Base-by-base conservation (phyloP, 2,329 filamentous ascomycete genomes). In the Xylaria sp. region DNA sequence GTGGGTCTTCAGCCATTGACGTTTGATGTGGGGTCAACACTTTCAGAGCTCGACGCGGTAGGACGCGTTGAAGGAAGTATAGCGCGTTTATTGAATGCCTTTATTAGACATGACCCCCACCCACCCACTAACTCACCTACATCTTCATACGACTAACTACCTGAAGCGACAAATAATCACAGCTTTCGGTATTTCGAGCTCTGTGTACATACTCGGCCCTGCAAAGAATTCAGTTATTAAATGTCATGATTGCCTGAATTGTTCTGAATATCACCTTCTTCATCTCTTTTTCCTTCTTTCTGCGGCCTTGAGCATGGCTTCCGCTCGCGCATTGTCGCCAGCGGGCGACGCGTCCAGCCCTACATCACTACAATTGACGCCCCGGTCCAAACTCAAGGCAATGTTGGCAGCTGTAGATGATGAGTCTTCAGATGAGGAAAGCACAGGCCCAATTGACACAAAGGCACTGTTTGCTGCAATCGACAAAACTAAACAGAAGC, bases 331-430 rank as follows among this genome's bases (percentile, higher is more conserved):
- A 62, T 79, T 83, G n/a, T 85, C 85, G 52, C 83, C 83, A 49
- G 78, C 78, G 31, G 82, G 79, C 62, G 78, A 80, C 73, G 81
- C 78, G 69, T 82, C 81, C 57, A 80, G 79, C 49, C 81, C 84
- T 55, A 80, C 83, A 66, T 83, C 80, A 52, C 82, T 86, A 59
- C 76, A 76, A 62, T 67, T 86, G 62, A 84, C 87, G 12, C 88
- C 87, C 6, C 81, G 80, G 49, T 85, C 88, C 23, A 90, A 89
- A 72, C 82, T 90, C 59, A 82, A 80, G 72, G 86, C 86, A 23
- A 78, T 89, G 61, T 76, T 89, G 31, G 87, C 84, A 33, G 79
- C 81, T 0, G 78, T 88, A 12, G 84, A 86, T 51, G 69, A 73
- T 62, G 83, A 79, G 68, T 86, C 86, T 9, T 72, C 71, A 12